A percentile compares a stretch with the other conserved stretches of the same genome.
phyloP scores from a whole-genome alignment of 306 rosid species.

The Benincasa hispida region DNA sequence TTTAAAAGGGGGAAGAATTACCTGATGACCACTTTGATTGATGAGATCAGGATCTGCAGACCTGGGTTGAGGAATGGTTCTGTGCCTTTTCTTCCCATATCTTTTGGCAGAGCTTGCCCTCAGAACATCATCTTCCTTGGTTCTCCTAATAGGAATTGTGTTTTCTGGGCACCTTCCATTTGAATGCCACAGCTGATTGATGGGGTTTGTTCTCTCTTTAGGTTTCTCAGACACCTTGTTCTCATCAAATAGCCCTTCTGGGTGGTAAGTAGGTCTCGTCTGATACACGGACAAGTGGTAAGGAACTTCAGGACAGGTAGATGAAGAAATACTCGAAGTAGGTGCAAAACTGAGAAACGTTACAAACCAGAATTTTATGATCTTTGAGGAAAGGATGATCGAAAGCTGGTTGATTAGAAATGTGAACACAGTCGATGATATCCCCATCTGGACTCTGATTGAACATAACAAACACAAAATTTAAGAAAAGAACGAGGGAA shows the following conservation, averaged over 20 bases:
- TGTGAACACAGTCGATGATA: slow-evolving; percentile 69
- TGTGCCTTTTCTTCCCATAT: slow-evolving; percentile 86
- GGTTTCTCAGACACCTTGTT: slow-evolving; percentile 46
- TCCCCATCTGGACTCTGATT: slow-evolving; percentile 98
- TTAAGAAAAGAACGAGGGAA: background rate
- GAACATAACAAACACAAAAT: background rate
- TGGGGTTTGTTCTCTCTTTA: slow-evolving; percentile 28
- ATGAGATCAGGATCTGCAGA: slow-evolving; percentile 91
- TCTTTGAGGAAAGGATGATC: slow-evolving; percentile 96
- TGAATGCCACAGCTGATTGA: slow-evolving; percentile 69
- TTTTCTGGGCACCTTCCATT: slow-evolving; percentile 77
- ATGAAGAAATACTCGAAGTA: background rate
- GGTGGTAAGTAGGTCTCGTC: slow-evolving; percentile 77
- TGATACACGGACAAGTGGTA: slow-evolving; percentile 16
- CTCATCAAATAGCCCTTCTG: slow-evolving; percentile 75
- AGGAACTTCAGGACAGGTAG: background rate
- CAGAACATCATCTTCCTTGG: slow-evolving; percentile 79
- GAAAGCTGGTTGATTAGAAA: slow-evolving; percentile 88
- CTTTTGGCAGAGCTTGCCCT: slow-evolving; percentile 79
- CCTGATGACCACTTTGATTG: slow-evolving; percentile 98
- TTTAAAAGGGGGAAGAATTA: slow-evolving; percentile 10
- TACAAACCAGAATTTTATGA: slow-evolving; percentile 60
- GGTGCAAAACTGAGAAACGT: background rate
- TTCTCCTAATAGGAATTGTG: slow-evolving; percentile 84
- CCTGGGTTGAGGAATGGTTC: slow-evolving; percentile 30